Evolutionary conservation across 176 grass and related monocot genomes (phyloP), one percentile per base, ranked within the genome.

Genomic region (Cenchrus americanus): DNA sequence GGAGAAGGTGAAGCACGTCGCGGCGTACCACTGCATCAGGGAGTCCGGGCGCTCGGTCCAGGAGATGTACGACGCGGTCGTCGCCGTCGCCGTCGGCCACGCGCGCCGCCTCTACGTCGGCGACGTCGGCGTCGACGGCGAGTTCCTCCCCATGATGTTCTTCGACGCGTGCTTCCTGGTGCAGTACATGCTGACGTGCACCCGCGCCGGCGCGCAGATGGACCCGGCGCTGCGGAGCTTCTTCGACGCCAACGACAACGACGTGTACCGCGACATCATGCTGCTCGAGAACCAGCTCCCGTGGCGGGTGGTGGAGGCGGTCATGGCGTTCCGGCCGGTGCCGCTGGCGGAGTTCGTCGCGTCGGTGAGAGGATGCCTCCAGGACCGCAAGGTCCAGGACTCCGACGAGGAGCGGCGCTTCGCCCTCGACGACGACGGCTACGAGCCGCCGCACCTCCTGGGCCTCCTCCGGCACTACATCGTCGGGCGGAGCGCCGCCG

Each of bases 1-100:
- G 5, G 76, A 78, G 76, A 48, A 30, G 58, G 58, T 63, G 42
- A 78, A 78, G 76, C 57, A 48, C 4, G 57, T 78, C 7, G 40
- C 58, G 3, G 76, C 76, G 10, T 76, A 76, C 73, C 18, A 76
- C 73, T 76, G 73, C 76, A 78, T 62, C 58, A 47, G 14, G 22
- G 58, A 12, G 0, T 78, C 76, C 0, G n/a, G 22, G 22, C 4
- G 0, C 42, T 7, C 42, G 0, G 22, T 62, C 0, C 41, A 78
- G 42, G 76, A 78, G 22, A 62, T 78, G 14, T 78, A 78, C 8
- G 8, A 1, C 15, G 58, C 30, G 0, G 73, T 76, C 10, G 14
- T 59, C 1, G 14, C 23, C 58, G 75, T 53, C 43, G 43, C 43
- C 4, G 43, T 7, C 6, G 43, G 7, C 43, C 1, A 44, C 43